A percentile compares a stretch with the other conserved stretches of the same genome.
phyloP scores from a whole-genome alignment of 1,139 yeast species.

The Hemisphaericaspora xylanilytica region DNA sequence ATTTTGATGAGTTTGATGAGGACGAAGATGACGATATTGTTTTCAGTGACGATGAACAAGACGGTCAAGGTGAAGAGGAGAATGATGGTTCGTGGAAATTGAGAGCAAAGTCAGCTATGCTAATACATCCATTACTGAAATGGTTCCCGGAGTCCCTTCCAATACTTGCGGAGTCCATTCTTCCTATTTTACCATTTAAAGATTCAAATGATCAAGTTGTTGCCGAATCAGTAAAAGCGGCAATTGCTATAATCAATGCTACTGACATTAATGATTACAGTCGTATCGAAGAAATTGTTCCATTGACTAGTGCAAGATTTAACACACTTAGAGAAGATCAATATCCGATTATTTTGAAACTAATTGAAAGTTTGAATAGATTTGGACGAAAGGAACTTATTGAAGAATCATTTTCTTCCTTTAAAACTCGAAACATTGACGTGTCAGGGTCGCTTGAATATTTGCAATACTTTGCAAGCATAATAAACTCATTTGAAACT shows the following conservation, averaged over 20 bases:
- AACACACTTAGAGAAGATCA: constrained; percentile 19
- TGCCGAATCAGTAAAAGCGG: constrained; percentile 33
- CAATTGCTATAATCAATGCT: constrained; percentile 26
- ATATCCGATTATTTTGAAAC: constrained; percentile 23
- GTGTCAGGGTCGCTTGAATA: constrained; percentile 26
- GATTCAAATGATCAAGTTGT: constrained; percentile 45
- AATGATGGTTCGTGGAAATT: constrained; percentile 74
- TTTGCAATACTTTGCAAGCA: constrained; percentile 26
- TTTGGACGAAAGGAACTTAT: constrained; percentile 21
- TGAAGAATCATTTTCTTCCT: constrained; percentile 18
- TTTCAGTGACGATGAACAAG: constrained; percentile 45
- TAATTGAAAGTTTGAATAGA: constrained; percentile 30
- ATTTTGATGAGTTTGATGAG: constrained; percentile 36
- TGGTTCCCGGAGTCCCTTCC: constrained; percentile 27
- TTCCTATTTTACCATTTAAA: constrained; percentile 18
- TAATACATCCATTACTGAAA: constrained; percentile 41
- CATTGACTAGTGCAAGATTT: constrained; percentile 13
- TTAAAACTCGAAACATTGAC: constrained; percentile 18
- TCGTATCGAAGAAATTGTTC: constrained; percentile 14
- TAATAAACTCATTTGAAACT: constrained; percentile 16
- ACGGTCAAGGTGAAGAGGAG: constrained; percentile 19
- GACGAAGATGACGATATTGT: constrained; percentile 44
- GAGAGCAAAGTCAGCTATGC: constrained; percentile 52
- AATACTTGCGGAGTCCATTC: constrained; percentile 6
- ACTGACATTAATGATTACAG: constrained; percentile 17